Percentiles rank a stretch among this genome's conserved stretches.
phyloP scores from a whole-genome alignment of 768 basidiomycete genomes.

The Phallus indusiatus region DNA sequence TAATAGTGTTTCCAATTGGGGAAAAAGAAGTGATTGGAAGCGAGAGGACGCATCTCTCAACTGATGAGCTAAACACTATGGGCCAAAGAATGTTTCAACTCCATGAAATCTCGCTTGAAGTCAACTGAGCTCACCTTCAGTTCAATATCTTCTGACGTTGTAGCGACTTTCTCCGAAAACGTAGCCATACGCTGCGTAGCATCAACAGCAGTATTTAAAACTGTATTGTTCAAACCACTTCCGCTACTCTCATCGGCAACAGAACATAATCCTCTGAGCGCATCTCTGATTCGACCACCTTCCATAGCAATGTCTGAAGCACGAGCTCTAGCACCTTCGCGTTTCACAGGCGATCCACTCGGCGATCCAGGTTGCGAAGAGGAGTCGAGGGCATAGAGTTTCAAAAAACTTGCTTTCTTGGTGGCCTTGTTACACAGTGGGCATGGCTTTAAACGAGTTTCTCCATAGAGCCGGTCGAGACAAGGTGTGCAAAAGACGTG shows the following conservation, averaged over 20 bases:
- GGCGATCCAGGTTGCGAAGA: neutral
- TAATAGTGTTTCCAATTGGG: neutral
- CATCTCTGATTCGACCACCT: neutral
- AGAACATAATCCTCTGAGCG: neutral
- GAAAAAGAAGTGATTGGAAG: neutral
- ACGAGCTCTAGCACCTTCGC: neutral
- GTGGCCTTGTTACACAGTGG: neutral
- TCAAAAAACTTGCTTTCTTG: neutral
- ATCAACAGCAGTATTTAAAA: neutral
- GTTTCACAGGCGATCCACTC: neutral
- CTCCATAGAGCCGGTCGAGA: neutral
- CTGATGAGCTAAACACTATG: neutral
- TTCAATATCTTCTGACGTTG: neutral
- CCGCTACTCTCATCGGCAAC: neutral
- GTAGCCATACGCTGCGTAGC: neutral
- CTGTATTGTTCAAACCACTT: neutral
- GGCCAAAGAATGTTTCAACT: neutral
- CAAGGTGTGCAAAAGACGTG: slow-evolving; percentile 5
- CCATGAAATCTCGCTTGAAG: too few species aligned
- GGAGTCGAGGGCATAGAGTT: neutral
- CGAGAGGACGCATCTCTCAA: neutral
- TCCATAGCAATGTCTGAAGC: neutral
- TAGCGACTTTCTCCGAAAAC: neutral
- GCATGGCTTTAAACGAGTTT: neutral
- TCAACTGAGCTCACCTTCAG: neutral